Conservation (phyloP, 2,329 filamentous ascomycete species). For the Cladosporium sphaerospermum region DNA sequence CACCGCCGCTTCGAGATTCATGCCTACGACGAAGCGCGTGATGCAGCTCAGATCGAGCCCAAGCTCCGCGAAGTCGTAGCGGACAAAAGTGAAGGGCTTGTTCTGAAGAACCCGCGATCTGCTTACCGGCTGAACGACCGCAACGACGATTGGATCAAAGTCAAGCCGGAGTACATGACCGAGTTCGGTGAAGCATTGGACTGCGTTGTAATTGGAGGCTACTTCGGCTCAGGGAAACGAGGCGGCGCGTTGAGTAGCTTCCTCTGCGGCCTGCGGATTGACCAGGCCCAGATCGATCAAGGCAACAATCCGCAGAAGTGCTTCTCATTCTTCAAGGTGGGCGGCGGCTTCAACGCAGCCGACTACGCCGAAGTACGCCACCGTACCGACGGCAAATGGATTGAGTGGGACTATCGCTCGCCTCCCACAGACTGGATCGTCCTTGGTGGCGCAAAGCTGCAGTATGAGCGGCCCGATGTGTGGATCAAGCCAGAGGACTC, state of each 20-base stretch:
- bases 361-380: constrained; percentile 82
- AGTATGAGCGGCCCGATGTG: constrained; percentile 75
- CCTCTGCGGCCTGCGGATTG: constrained; percentile 79
- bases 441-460: constrained; percentile 68
- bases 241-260: constrained; percentile 81
- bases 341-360: constrained; percentile 79
- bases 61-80: constrained; percentile 76
- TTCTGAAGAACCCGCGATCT: constrained; percentile 88
- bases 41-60: constrained; percentile 68
- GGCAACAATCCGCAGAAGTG: constrained; percentile 63
- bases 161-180: constrained; percentile 97
- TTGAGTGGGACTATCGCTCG: constrained; percentile 69
- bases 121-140: constrained; percentile 81
- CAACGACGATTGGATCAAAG: constrained; percentile 96
- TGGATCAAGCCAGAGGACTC: constrained; percentile 92
- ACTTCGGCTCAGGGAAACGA: constrained; percentile 80
- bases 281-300: constrained; percentile 54
- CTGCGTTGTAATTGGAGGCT: constrained; percentile 82
- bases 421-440: constrained; percentile 75
- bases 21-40: constrained; percentile 59
- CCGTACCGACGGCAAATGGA: constrained; percentile 86
- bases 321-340: constrained; percentile 95
- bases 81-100: constrained; percentile 80
- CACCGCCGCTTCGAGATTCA: constrained; percentile 80
- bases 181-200: constrained; percentile 93